These are phyloP conservation scores for Xylaria telfairii DNA, from an alignment of 495 filamentous ascomycete species.

Conservation along the genomic window DNA sequence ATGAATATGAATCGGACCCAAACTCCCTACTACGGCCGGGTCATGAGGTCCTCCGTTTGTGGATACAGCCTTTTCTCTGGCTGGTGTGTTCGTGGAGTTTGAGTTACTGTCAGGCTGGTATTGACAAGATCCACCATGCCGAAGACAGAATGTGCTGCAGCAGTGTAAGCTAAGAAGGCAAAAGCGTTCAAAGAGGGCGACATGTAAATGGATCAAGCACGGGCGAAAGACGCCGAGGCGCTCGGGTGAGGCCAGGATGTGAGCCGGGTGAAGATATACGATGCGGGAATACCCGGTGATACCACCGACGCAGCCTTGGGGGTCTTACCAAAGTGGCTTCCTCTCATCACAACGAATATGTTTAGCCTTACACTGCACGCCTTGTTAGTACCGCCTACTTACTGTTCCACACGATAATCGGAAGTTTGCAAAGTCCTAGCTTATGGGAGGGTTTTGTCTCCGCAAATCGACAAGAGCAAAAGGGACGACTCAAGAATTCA, in stretches of 20 bases:
- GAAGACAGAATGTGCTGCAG: conserved; percentile 42
- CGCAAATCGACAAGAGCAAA: not conserved
- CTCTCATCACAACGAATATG: conserved; percentile 45
- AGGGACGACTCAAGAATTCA: not conserved
- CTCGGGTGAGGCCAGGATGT: not conserved
- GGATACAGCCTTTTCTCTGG: conserved; percentile 27
- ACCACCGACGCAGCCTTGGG: conserved; percentile 18
- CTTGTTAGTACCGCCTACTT: conserved; percentile 19
- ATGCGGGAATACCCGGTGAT: conserved; percentile 1
- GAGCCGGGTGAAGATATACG: conserved; percentile 11
- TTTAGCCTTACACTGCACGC: conserved; percentile 37
- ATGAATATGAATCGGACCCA: conserved; percentile 30
- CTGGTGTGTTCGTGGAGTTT: conserved; percentile 27
- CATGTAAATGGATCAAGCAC: not conserved
- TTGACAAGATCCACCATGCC: conserved; percentile 41
- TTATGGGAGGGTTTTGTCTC: not conserved
- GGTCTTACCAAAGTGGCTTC: conserved; percentile 42
- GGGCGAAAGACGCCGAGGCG: not conserved
- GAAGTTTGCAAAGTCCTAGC: not conserved
- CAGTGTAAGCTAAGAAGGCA: conserved; percentile 30
- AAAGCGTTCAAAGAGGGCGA: not conserved
- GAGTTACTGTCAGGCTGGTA: conserved; percentile 36
- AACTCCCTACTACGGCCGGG: conserved; percentile 22
- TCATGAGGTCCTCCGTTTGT: conserved; percentile 13
- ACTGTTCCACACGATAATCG: no score